Evolutionary conservation across 2,329 filamentous ascomycete species (phyloP).

Genomic region (Colletotrichum kahawae): DNA sequence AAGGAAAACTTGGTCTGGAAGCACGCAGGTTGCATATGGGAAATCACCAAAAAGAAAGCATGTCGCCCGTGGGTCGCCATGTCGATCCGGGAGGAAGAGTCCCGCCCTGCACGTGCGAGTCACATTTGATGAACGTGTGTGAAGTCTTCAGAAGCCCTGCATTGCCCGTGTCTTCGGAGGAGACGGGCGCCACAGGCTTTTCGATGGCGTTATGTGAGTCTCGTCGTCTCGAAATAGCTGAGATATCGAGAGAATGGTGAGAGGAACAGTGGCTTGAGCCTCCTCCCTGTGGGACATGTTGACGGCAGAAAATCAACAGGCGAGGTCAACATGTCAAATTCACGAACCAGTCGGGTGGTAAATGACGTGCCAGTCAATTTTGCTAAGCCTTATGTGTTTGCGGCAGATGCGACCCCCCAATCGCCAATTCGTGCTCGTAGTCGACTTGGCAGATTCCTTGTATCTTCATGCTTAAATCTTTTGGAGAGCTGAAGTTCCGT

Average conservation of each 20-base stretch:
- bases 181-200: not conserved
- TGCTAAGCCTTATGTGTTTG: not conserved
- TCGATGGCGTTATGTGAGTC: not conserved
- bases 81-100: not conserved
- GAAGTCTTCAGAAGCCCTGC: constrained; percentile 18
- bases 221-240: not conserved
- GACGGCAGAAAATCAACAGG: not conserved
- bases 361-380: not conserved
- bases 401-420: not conserved
- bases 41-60: constrained; percentile 13
- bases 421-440: not conserved
- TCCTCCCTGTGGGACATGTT: not conserved
- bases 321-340: not conserved
- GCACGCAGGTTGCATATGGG: not conserved
- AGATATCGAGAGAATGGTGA: not conserved
- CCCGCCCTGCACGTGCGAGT: constrained; percentile 9
- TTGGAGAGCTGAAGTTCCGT: not conserved
- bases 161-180: not conserved
- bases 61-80: not conserved
- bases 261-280: not conserved
- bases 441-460: not conserved
- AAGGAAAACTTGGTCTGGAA: not conserved
- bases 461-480: not conserved
- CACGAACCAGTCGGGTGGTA: not conserved
- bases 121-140: constrained; percentile 2